Percentiles rank a stretch among this genome's conserved stretches.
Conservation (phyloP, 2,329 filamentous ascomycete species). For the Paecilomyces sp. region DNA sequence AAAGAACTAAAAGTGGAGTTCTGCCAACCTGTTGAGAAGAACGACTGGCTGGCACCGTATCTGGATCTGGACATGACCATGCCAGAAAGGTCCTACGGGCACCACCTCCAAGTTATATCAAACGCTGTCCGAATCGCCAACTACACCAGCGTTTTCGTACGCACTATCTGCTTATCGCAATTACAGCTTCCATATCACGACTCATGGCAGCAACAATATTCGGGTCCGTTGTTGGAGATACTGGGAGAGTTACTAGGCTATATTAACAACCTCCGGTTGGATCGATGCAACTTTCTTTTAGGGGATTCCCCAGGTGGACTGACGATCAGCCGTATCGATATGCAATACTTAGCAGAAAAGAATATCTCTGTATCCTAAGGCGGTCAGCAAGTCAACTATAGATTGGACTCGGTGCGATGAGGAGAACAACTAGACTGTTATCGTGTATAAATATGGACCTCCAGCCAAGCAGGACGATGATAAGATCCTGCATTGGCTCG, state of each 20-base stretch:
- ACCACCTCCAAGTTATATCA: background rate
- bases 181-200: background rate
- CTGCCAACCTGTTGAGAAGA: background rate
- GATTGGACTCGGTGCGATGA: no score
- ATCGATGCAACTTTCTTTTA: background rate
- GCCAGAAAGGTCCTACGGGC: background rate
- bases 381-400: no score
- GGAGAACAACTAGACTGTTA: no score
- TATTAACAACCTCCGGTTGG: background rate
- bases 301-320: background rate
- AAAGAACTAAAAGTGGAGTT: background rate
- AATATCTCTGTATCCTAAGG: background rate
- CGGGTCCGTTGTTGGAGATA: background rate
- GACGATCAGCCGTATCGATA: background rate
- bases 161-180: background rate
- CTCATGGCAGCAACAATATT: background rate
- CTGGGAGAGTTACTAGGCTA: background rate
- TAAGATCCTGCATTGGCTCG: no score
- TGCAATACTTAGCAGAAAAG: background rate
- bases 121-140: background rate
- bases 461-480: no score
- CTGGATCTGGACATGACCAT: constrained; percentile 1
- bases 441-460: no score
- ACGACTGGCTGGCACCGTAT: background rate
- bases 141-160: background rate